Percentiles rank a stretch among this genome's conserved stretches.
Evolutionary conservation across 108 stramenopile genomes (phyloP).

Genomic region (Cylindrotheca closterium): DNA sequence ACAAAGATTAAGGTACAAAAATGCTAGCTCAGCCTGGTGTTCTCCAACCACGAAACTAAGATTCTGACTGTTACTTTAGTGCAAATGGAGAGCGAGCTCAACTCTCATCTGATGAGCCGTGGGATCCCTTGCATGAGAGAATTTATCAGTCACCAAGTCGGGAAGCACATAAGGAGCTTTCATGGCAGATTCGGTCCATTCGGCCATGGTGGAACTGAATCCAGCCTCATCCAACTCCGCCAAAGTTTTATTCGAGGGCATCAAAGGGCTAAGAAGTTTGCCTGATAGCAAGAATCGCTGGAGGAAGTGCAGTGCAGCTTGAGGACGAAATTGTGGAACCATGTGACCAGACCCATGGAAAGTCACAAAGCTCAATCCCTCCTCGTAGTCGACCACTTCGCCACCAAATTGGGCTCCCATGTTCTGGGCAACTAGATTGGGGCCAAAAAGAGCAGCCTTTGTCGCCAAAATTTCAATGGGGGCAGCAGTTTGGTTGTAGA

Average conservation of each 20-base stretch:
- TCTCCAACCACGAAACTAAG: too few relatives aligned
- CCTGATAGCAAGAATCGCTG: constrained; percentile 25
- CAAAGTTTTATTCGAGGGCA: constrained; percentile 45
- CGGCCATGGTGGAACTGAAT: constrained; percentile 30
- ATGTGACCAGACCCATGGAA: constrained; percentile 72
- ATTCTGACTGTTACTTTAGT: too few relatives aligned
- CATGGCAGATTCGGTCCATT: constrained; percentile 51
- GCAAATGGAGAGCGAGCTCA: too few relatives aligned
- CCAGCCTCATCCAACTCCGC: constrained; percentile 26
- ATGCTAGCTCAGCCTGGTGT: too few relatives aligned
- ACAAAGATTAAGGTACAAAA: too few relatives aligned
- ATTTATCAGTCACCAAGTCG: neutral
- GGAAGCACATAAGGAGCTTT: constrained; percentile 27
- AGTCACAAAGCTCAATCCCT: constrained; percentile 56
- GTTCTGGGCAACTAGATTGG: constrained; percentile 37
- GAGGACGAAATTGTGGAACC: constrained; percentile 70
- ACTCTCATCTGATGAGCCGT: too few relatives aligned
- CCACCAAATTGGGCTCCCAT: constrained; percentile 65
- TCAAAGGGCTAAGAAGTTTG: constrained; percentile 37
- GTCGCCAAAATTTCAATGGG: constrained; percentile 36
- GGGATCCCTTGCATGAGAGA: too few relatives aligned
- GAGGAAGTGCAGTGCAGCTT: constrained; percentile 51
- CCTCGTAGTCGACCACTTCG: constrained; percentile 57
- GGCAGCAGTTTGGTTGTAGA: constrained; percentile 58
- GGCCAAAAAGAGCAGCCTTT: constrained; percentile 65